Evolutionary conservation across 1,284 basidiomycete species (phyloP).

Genomic region (Rugosomyces carneus): DNA sequence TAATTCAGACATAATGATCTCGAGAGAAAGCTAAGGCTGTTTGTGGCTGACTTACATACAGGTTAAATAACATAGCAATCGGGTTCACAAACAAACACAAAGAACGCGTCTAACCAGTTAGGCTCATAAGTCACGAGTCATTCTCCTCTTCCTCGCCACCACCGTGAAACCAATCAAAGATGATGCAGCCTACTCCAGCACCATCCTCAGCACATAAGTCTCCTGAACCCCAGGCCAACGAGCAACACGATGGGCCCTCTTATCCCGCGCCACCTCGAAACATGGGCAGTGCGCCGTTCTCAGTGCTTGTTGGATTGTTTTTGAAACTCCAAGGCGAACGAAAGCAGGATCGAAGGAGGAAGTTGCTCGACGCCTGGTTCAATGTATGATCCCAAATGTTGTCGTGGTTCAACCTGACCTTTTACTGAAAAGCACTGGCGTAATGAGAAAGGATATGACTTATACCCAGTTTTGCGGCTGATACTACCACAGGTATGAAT

Average conservation of each 20-base stretch:
- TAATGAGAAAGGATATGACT: constrained; percentile 62
- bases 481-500: constrained; percentile 64
- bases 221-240: constrained; percentile 3
- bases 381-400: constrained; percentile 43
- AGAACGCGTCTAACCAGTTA: constrained; percentile 25
- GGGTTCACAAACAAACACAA: constrained; percentile 26
- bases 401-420: constrained; percentile 7
- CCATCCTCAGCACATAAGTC: constrained; percentile 32
- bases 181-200: constrained; percentile 56
- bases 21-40: constrained; percentile 13
- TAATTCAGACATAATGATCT: constrained; percentile 21
- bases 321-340: constrained; percentile 62
- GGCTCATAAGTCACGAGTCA: constrained; percentile 12
- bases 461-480: constrained; percentile 72
- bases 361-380: constrained; percentile 64
- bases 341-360: constrained; percentile 64
- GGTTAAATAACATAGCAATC: not conserved
- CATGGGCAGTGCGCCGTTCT: constrained; percentile 61
- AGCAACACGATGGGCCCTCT: constrained; percentile 22
- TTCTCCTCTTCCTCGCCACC: not conserved
- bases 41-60: constrained; percentile 25
- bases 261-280: constrained; percentile 58
- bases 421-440: constrained; percentile 60
- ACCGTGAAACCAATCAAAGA: constrained; percentile 6
- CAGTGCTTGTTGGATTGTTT: constrained; percentile 59